Conservation (phyloP, 495 filamentous ascomycete genomes). For the Penicillium bialowiezense region DNA sequence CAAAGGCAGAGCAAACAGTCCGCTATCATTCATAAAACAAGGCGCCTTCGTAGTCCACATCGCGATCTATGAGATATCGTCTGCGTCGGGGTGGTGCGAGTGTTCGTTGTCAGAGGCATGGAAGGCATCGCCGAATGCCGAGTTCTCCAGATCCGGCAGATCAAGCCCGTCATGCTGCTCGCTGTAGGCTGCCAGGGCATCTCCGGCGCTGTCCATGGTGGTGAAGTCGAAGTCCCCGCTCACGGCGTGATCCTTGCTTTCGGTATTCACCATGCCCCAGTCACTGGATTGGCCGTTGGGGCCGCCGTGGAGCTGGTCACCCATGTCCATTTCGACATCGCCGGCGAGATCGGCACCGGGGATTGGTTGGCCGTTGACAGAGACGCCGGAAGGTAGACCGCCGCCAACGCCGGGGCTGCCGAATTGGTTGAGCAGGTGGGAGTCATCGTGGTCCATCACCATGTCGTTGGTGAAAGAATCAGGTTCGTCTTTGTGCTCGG, state of each 20-base stretch:
- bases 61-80: conserved; percentile 39
- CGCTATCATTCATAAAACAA: conserved; percentile 13
- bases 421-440: conserved; percentile 61
- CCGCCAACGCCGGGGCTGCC: conserved; percentile 48
- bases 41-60: conserved; percentile 11
- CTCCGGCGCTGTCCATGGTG: conserved; percentile 60
- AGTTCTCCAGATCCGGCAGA: conserved; percentile 54
- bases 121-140: conserved; percentile 62
- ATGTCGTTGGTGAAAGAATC: conserved; percentile 53
- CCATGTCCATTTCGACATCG: conserved; percentile 47
- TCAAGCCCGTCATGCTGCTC: conserved; percentile 50
- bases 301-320: conserved; percentile 26
- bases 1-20: conserved; percentile 1
- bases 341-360: conserved; percentile 13
- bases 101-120: conserved; percentile 55
- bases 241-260: conserved; percentile 31
- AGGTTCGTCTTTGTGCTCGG: conserved; percentile 34
- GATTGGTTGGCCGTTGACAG: conserved; percentile 23
- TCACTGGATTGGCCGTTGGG: conserved; percentile 47
- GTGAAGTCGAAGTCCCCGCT: conserved; percentile 50
- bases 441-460: conserved; percentile 62
- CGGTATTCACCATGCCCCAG: conserved; percentile 60
- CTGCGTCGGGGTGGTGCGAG: conserved; percentile 41
- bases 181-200: conserved; percentile 59
- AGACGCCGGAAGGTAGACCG: conserved; percentile 28